Percentiles rank a stretch among this genome's conserved stretches.
These are phyloP conservation scores for Sporobolomyces phaffii DNA, from an alignment of 768 basidiomycete genomes.

Conservation along the genomic window DNA sequence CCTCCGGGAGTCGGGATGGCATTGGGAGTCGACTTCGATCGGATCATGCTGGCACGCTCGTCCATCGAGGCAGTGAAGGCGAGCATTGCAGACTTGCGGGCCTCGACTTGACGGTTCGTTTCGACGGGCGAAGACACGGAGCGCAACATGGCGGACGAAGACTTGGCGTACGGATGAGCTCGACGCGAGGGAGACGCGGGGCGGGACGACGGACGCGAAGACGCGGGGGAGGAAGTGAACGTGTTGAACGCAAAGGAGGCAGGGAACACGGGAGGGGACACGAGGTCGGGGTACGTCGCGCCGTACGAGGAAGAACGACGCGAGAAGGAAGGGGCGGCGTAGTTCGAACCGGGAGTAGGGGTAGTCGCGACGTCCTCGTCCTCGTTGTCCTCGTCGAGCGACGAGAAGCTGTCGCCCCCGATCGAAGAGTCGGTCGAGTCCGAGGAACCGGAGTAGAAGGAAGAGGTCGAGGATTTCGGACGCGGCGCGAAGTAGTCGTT, in stretches of 20 bases:
- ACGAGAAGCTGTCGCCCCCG: conserved; percentile 7
- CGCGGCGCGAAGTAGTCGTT: conserved; percentile 27
- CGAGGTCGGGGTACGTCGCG: conserved; percentile 3
- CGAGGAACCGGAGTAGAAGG: conserved; percentile 13
- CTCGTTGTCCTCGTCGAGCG: background rate
- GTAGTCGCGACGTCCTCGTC: conserved; percentile 8
- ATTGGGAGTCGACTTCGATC: conserved; percentile 19
- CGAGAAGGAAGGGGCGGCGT: conserved; percentile 12
- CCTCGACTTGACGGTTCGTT: conserved; percentile 26
- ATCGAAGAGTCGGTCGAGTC: conserved; percentile 9
- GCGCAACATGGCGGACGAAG: conserved; percentile 25
- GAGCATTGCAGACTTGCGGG: conserved; percentile 14
- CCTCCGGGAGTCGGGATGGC: background rate
- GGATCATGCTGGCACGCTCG: conserved; percentile 23
- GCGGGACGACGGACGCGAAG: conserved; percentile 9
- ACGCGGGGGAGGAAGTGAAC: background rate
- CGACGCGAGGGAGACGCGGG: conserved; percentile 16
- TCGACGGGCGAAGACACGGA: conserved; percentile 36
- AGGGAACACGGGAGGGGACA: conserved; percentile 8
- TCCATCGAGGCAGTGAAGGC: conserved; percentile 23
- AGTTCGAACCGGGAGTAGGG: conserved; percentile 13
- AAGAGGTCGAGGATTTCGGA: conserved; percentile 9
- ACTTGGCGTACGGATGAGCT: conserved; percentile 11
- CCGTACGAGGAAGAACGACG: conserved; percentile 13
- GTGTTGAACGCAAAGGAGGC: conserved; percentile 26